Percentiles rank a stretch among this genome's conserved stretches.
These are phyloP conservation scores for Phytophthora ohioensis DNA, from an alignment of 352 stramenopile species.

Conservation along the genomic window DNA sequence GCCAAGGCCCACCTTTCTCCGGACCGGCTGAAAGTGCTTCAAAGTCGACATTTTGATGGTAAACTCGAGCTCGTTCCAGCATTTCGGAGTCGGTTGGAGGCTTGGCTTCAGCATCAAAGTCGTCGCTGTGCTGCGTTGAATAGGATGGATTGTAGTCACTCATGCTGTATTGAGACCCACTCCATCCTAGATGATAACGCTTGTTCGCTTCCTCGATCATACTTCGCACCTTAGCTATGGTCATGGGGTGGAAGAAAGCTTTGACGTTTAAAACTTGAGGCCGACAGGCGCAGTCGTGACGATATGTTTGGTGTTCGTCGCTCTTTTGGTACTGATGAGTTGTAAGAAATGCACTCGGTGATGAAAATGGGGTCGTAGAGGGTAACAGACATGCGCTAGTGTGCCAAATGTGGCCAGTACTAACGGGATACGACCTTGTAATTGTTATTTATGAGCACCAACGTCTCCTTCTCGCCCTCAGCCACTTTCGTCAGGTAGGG, in stretches of 20 bases:
- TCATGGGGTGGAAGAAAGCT: conserved; percentile 2
- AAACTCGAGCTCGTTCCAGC: conserved; percentile 33
- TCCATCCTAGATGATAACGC: conserved; percentile 3
- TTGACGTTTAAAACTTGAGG: too few species aligned
- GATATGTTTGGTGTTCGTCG: conserved; percentile 1
- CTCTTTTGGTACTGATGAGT: conserved; percentile 10
- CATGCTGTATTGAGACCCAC: conserved; percentile 10
- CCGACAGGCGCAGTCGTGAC: too few species aligned
- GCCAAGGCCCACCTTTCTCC: conserved; percentile 27
- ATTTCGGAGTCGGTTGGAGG: conserved; percentile 26
- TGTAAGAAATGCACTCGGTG: conserved; percentile 8
- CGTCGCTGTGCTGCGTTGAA: conserved; percentile 26
- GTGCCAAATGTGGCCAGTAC: conserved; percentile 7
- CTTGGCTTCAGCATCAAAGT: conserved; percentile 2
- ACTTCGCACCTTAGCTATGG: conserved; percentile 18
- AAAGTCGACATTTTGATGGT: conserved; percentile 35
- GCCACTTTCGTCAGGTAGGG: background rate
- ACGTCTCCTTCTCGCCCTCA: background rate
- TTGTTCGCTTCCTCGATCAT: conserved; percentile 22
- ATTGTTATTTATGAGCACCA: background rate
- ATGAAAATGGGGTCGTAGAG: conserved; percentile 13
- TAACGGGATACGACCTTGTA: background rate
- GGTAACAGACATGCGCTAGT: too few species aligned
- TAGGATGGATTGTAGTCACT: conserved; percentile 17
- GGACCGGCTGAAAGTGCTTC: conserved; percentile 30